Evolutionary conservation across 176 grass and related monocot species (phyloP).

Genomic region (Musa troglodytarum): DNA sequence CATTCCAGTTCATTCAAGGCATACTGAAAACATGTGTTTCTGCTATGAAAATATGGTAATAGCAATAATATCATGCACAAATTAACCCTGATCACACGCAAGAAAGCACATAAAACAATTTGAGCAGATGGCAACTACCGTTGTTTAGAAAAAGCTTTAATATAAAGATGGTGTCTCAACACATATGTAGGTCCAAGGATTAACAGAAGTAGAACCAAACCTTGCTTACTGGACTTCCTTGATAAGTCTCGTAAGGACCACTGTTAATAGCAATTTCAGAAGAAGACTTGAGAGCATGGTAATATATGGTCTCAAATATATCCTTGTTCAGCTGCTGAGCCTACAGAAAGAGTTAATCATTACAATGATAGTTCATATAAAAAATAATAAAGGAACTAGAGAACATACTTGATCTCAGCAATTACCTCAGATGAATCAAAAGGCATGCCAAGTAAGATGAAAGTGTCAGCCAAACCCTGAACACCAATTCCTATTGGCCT

Average conservation of each 20-base stretch:
- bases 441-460: constrained; percentile 96
- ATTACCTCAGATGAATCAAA: constrained; percentile 87
- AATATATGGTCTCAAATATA: constrained; percentile 93
- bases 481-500: constrained; percentile 89
- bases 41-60: too few species aligned
- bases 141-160: not conserved
- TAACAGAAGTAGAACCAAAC: constrained; percentile 25
- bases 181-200: not conserved
- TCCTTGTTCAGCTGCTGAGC: constrained; percentile 84
- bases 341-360: constrained; percentile 35
- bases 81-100: too few species aligned
- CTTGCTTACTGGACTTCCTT: constrained; percentile 89
- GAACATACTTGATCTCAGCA: constrained; percentile 5
- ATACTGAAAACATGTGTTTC: too few species aligned
- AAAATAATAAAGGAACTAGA: not conserved
- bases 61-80: too few species aligned
- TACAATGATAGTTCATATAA: constrained; percentile 8
- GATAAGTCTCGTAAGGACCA: constrained; percentile 89
- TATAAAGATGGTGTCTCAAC: not conserved
- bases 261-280: constrained; percentile 67
- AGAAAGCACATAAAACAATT: too few species aligned
- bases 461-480: constrained; percentile 90
- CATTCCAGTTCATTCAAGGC: too few species aligned
- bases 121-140: not conserved
- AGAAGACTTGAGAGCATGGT: constrained; percentile 76